Evolutionary conservation across 192 early-diverging fungal species (phyloP), one percentile per base, ranked within the genome.

Genomic region (Piromyces sp.): DNA sequence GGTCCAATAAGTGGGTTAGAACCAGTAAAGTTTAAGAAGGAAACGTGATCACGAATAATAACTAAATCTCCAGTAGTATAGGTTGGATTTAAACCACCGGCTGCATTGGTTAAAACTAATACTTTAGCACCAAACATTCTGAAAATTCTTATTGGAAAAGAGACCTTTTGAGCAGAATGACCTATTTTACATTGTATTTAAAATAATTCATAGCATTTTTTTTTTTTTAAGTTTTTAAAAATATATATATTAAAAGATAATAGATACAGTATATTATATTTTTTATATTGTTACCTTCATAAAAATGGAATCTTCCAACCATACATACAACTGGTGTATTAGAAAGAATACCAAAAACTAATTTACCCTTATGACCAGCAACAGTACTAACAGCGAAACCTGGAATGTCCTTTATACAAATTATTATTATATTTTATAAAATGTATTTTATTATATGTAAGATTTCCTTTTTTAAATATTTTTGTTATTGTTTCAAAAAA

Each of bases 101-200:
- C 89, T 3, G 96, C 95, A 84, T 94, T 94, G 31, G 95, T 96
- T 33, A 96, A 92, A 81, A 95, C 87, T 31, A 98, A 84, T 13
- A 89, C 91, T 81, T 94, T 83, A 19, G 93, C 92, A 26, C 95
- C 95, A 9, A 98, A 84, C 33, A 95, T 89, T 40, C 90, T 85
- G 88, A 98, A 93, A 30, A 98, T 91, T 38, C 96, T 93, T 29
- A 98, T 88, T 28, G 96, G 95, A 37, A 95, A 93, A 13, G 94
- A 95, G 22, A 92, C 92, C 78, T 94, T 91, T 80, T 92, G 87
- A 80, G 94, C 87, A 19, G 91, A 89, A 84, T 95, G 93, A 17
- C 96, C 87, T 36, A 42, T 15, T 28, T n/a, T n/a, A n/a, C n/a
- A n/a, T n/a, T n/a, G n/a, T n/a, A n/a, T n/a, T n/a, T n/a, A n/a